These are phyloP conservation scores for Lachnum nothofagi DNA, from an alignment of 2,329 filamentous ascomycete genomes.

Conservation along the genomic window DNA sequence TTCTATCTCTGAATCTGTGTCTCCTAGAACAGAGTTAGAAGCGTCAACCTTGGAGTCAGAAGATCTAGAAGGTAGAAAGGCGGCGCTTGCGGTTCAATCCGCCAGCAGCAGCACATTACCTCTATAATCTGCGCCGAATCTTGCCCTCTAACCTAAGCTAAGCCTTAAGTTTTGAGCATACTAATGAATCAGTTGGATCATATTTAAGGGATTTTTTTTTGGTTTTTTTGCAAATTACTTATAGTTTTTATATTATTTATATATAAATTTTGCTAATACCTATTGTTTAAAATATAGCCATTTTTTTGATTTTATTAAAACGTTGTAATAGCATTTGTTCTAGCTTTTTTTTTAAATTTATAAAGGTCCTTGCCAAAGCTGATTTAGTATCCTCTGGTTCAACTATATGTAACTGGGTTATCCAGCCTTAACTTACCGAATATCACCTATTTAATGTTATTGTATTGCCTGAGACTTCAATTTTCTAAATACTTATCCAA, in stretches of 20 bases:
- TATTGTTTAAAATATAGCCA: slow-evolving; percentile 3
- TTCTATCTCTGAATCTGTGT: too few relatives aligned
- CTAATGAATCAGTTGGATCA: background rate
- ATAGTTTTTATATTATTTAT: slow-evolving; percentile 11
- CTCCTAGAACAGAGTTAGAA: too few relatives aligned
- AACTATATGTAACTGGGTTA: slow-evolving; percentile 2
- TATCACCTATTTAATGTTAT: slow-evolving; percentile 2
- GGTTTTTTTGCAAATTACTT: slow-evolving; percentile 4
- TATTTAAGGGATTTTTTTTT: slow-evolving; percentile 1
- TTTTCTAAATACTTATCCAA: slow-evolving; percentile 3
- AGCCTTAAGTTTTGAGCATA: too few relatives aligned
- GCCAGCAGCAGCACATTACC: too few relatives aligned
- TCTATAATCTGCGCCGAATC: too few relatives aligned
- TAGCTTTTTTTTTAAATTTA: slow-evolving; percentile 5
- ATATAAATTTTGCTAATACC: slow-evolving; percentile 6
- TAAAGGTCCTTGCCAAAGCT: slow-evolving; percentile 7
- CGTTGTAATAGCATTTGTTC: slow-evolving; percentile 9
- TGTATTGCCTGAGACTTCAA: background rate
- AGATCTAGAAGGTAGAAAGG: too few relatives aligned
- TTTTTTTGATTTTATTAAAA: slow-evolving; percentile 9
- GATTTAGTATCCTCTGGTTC: slow-evolving; percentile 5
- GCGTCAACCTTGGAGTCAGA: too few relatives aligned
- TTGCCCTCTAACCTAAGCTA: too few relatives aligned
- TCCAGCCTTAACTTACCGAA: slow-evolving; percentile 1
- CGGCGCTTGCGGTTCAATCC: too few relatives aligned